A percentile compares a stretch with the other conserved stretches of the same genome.
These are phyloP conservation scores for Colletotrichum musae DNA, from an alignment of 2,329 filamentous ascomycete genomes.

Conservation along the genomic window DNA sequence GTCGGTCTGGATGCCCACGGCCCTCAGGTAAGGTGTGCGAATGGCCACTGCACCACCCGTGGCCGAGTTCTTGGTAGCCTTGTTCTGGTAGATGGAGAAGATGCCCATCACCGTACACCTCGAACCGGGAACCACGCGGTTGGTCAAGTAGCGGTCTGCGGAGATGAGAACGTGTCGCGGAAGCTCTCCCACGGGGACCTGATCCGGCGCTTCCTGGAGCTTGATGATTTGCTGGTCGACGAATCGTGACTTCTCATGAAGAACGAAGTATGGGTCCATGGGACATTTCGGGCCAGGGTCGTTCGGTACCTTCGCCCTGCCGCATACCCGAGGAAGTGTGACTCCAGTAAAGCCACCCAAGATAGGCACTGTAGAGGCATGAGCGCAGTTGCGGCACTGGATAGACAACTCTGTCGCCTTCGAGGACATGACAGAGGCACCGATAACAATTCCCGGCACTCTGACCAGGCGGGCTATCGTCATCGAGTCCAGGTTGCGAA, in stretches of 20 bases:
- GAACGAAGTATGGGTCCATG: slow-evolving; percentile 94
- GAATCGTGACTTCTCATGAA: slow-evolving; percentile 94
- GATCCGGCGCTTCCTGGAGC: slow-evolving; percentile 95
- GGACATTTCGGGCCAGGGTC: slow-evolving; percentile 84
- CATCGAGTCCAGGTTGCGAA: slow-evolving; percentile 92
- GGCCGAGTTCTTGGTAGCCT: slow-evolving; percentile 83
- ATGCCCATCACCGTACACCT: slow-evolving; percentile 96
- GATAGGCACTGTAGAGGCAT: slow-evolving; percentile 79
- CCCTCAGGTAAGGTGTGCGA: slow-evolving; percentile 92
- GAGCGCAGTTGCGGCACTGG: slow-evolving; percentile 88
- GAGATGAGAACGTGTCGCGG: slow-evolving; percentile 95
- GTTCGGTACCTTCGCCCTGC: slow-evolving; percentile 72
- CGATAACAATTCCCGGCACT: slow-evolving; percentile 97
- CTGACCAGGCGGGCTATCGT: slow-evolving; percentile 95
- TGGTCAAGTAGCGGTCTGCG: slow-evolving; percentile 95
- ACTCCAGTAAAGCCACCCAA: slow-evolving; percentile 90
- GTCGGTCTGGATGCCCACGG: slow-evolving; percentile 92
- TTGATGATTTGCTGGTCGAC: slow-evolving; percentile 99
- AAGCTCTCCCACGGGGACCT: slow-evolving; percentile 96
- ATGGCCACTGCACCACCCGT: slow-evolving; percentile 90
- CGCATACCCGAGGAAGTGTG: slow-evolving; percentile 85
- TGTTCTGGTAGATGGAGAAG: slow-evolving; percentile 97
- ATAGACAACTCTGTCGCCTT: slow-evolving; percentile 91
- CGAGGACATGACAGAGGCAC: slow-evolving; percentile 95
- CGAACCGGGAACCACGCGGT: slow-evolving; percentile 94